A percentile compares a stretch with the other conserved stretches of the same genome.
Conservation (phyloP, 257 asterid species). For the Forsythia viridissima region DNA sequence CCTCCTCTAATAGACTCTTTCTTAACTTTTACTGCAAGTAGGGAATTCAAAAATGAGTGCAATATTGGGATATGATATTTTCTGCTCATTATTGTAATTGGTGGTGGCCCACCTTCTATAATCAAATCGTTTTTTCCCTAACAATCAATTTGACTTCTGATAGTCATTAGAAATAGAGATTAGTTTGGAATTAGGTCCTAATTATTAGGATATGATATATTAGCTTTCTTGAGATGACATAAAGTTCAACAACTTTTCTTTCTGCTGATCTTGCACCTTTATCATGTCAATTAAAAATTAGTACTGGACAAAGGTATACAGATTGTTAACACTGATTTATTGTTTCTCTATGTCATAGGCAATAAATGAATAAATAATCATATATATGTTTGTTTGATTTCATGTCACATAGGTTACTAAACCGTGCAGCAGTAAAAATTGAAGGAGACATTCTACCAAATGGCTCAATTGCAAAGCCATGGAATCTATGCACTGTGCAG, state of each 20-base stretch:
- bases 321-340: neutral
- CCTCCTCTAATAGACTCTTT: neutral
- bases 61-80: neutral
- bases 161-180: neutral
- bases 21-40: neutral
- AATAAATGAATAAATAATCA: neutral
- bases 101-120: neutral
- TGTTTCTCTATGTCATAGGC: neutral
- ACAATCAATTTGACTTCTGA: neutral
- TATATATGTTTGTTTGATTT: neutral
- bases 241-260: neutral
- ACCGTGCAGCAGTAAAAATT: constrained; percentile 35
- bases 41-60: neutral
- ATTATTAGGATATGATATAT: neutral
- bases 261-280: neutral
- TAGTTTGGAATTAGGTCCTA: neutral
- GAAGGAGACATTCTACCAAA: constrained; percentile 36
- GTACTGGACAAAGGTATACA: neutral
- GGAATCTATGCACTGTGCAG: constrained; percentile 44
- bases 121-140: neutral
- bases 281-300: neutral
- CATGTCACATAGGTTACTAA: constrained; percentile 28
- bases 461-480: constrained; percentile 27
- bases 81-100: neutral
- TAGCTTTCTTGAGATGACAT: no score